Evolutionary conservation across 129 eudicot species (phyloP).

Genomic region (Flaveria ramosissima): DNA sequence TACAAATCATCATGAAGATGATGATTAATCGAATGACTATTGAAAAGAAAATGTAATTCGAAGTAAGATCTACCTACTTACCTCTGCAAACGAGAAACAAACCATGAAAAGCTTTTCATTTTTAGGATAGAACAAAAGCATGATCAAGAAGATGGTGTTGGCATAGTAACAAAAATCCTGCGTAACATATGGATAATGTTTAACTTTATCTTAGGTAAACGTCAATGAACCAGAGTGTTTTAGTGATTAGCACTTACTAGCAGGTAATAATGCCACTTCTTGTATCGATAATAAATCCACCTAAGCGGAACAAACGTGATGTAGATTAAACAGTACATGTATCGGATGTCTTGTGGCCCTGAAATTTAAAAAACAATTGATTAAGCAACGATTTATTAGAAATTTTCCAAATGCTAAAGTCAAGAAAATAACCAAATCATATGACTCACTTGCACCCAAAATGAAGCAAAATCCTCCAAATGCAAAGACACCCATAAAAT

Average conservation of each 20-base stretch:
- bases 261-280: slow-evolving; percentile 98
- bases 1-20: slow-evolving; percentile 6
- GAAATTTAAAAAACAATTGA: slow-evolving; percentile 14
- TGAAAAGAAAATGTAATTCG: background rate
- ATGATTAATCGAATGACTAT: background rate
- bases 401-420: background rate
- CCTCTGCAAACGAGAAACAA: slow-evolving; percentile 99
- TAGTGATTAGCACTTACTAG: slow-evolving; percentile 51
- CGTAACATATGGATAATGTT: slow-evolving; percentile 16
- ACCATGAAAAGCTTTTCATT: slow-evolving; percentile 98
- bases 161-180: slow-evolving; percentile 68
- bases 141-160: slow-evolving; percentile 67
- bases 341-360: slow-evolving; percentile 98
- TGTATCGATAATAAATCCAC: slow-evolving; percentile 93
- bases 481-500: slow-evolving; percentile 48
- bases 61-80: slow-evolving; percentile 29
- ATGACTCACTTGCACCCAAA: slow-evolving; percentile 94
- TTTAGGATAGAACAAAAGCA: slow-evolving; percentile 78
- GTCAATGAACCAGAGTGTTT: background rate
- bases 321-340: slow-evolving; percentile 84
- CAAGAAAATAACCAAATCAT: background rate
- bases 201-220: background rate
- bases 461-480: slow-evolving; percentile 97
- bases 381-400: background rate
- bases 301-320: slow-evolving; percentile 82